Evolutionary conservation across 2,329 filamentous ascomycete genomes (phyloP).

Genomic region (Scedosporium minutisporum): DNA sequence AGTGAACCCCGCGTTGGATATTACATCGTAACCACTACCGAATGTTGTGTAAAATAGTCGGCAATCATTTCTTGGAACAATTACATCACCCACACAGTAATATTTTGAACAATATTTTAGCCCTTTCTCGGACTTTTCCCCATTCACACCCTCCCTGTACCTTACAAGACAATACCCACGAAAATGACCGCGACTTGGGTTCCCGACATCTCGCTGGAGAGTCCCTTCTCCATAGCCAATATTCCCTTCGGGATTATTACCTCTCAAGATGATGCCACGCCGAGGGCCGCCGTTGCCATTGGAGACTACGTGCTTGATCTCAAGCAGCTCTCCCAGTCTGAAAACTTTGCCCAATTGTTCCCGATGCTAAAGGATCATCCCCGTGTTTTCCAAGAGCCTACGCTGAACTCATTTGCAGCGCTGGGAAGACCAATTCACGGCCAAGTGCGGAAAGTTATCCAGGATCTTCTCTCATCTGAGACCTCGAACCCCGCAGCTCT

Average conservation of each 20-base stretch:
- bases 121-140: background rate
- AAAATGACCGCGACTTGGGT: background rate
- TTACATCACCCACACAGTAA: too few species aligned
- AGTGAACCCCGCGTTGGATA: too few species aligned
- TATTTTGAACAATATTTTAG: too few species aligned
- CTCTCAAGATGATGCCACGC: slow-evolving; percentile 39
- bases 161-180: background rate
- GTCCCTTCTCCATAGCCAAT: slow-evolving; percentile 57
- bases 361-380: background rate
- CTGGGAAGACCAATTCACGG: slow-evolving; percentile 55
- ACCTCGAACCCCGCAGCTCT: slow-evolving; percentile 19
- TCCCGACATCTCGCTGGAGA: background rate
- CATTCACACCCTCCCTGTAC: background rate
- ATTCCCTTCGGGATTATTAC: slow-evolving; percentile 69
- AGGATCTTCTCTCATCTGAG: slow-evolving; percentile 44
- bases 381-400: slow-evolving; percentile 31
- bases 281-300: slow-evolving; percentile 56
- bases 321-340: slow-evolving; percentile 9
- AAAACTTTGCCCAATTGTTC: slow-evolving; percentile 8
- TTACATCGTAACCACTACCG: too few species aligned
- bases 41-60: too few species aligned
- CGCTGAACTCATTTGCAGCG: slow-evolving; percentile 60
- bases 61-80: too few species aligned
- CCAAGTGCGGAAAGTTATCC: slow-evolving; percentile 58
- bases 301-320: slow-evolving; percentile 61